Conservation (phyloP, 768 basidiomycete genomes). For the Pseudohyphozyma bogoriensis region DNA sequence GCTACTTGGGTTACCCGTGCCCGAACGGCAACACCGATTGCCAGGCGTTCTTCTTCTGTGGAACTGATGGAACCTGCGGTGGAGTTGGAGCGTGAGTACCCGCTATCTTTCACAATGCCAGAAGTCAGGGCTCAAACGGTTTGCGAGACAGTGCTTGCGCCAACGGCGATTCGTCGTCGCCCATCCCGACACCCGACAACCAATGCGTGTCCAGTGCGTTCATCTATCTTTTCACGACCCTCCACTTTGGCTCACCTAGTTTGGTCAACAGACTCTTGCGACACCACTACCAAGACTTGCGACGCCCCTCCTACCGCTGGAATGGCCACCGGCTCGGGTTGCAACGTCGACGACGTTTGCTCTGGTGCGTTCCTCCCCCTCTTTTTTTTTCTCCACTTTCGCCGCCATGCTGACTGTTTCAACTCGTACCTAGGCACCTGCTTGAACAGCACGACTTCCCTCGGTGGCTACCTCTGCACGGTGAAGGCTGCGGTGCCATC, state of each 20-base stretch:
- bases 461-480: slow-evolving; percentile 4
- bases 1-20: slow-evolving; percentile 26
- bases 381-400: background rate
- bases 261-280: slow-evolving; percentile 13
- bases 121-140: background rate
- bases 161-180: slow-evolving; percentile 17
- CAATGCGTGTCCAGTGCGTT: slow-evolving; percentile 24
- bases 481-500: too few relatives aligned
- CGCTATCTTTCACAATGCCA: background rate
- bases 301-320: slow-evolving; percentile 9
- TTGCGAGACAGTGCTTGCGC: slow-evolving; percentile 13
- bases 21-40: slow-evolving; percentile 14
- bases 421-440: slow-evolving; percentile 3
- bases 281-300: slow-evolving; percentile 14
- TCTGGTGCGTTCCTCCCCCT: slow-evolving; percentile 7
- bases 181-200: slow-evolving; percentile 23
- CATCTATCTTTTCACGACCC: background rate
- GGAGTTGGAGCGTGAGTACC: slow-evolving; percentile 26
- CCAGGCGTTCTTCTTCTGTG: slow-evolving; percentile 32
- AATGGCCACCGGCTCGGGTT: slow-evolving; percentile 24
- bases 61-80: slow-evolving; percentile 24
- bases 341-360: slow-evolving; percentile 22
- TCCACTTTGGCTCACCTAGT: background rate
- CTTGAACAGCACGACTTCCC: background rate
- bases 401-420: background rate